A percentile compares a stretch with the other conserved stretches of the same genome.
Conservation (phyloP, 352 stramenopile genomes). For the Pythium grandisporangium region DNA sequence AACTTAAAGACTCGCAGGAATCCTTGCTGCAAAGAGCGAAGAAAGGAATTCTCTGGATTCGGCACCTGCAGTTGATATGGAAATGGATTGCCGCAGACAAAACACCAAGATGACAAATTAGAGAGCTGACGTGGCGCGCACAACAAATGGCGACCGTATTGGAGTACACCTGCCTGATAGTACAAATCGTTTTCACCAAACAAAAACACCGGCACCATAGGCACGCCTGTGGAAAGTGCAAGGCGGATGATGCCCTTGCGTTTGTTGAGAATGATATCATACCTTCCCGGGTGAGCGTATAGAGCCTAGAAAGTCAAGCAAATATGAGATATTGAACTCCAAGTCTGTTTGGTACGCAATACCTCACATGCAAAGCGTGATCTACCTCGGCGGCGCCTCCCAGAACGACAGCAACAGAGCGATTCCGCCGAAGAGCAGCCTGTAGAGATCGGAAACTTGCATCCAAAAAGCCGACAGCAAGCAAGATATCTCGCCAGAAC, state of each 20-base stretch:
- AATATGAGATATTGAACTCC: too few species aligned
- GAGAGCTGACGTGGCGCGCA: neutral
- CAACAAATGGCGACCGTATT: neutral
- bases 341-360: too few species aligned
- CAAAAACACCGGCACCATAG: slow-evolving; percentile 53
- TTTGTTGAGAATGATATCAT: slow-evolving; percentile 52
- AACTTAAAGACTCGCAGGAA: slow-evolving; percentile 31
- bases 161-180: slow-evolving; percentile 17
- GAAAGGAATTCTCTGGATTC: slow-evolving; percentile 26
- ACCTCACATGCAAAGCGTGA: too few species aligned
- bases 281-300: slow-evolving; percentile 25
- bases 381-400: slow-evolving; percentile 36
- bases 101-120: too few species aligned
- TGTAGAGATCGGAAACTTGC: slow-evolving; percentile 31
- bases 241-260: slow-evolving; percentile 60
- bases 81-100: too few species aligned
- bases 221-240: slow-evolving; percentile 37
- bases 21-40: slow-evolving; percentile 23
- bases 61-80: slow-evolving; percentile 12
- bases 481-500: slow-evolving; percentile 39
- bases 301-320: too few species aligned
- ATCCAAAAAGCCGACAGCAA: slow-evolving; percentile 40
- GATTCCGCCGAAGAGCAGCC: slow-evolving; percentile 15
- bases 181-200: slow-evolving; percentile 65
- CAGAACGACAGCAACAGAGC: slow-evolving; percentile 25